These are phyloP conservation scores for Crucibulum laeve DNA, from an alignment of 768 basidiomycete species.

Conservation along the genomic window DNA sequence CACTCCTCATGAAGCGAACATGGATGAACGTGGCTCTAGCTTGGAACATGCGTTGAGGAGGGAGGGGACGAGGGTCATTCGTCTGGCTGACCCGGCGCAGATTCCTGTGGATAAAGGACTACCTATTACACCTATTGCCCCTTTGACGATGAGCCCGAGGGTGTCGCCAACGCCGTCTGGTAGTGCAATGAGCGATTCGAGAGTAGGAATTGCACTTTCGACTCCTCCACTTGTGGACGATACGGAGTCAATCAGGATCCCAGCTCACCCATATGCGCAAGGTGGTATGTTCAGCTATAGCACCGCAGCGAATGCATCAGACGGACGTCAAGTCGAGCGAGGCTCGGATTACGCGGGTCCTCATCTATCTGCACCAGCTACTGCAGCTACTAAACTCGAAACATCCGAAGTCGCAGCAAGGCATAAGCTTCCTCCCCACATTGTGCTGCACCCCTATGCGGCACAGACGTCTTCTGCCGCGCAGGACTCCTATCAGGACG, in stretches of 20 bases:
- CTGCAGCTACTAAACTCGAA: slow-evolving; percentile 8
- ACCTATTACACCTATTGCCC: slow-evolving; percentile 10
- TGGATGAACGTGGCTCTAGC: slow-evolving; percentile 15
- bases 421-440: slow-evolving; percentile 33
- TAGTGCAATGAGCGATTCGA: slow-evolving; percentile 19
- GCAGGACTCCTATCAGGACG: slow-evolving; percentile 28
- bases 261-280: slow-evolving; percentile 47
- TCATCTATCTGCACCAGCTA: slow-evolving; percentile 19
- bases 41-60: slow-evolving; percentile 35
- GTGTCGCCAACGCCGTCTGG: slow-evolving; percentile 23
- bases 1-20: neutral
- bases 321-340: slow-evolving; percentile 5
- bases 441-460: slow-evolving; percentile 42
- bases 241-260: slow-evolving; percentile 27
- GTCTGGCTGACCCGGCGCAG: slow-evolving; percentile 37
- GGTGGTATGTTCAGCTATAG: slow-evolving; percentile 29
- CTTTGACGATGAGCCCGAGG: no score
- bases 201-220: slow-evolving; percentile 33
- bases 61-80: slow-evolving; percentile 37
- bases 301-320: neutral
- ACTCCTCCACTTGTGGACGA: slow-evolving; percentile 22
- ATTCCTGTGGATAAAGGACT: slow-evolving; percentile 21
- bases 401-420: slow-evolving; percentile 22
- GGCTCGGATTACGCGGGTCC: slow-evolving; percentile 30
- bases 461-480: slow-evolving; percentile 18